A percentile compares a stretch with the other conserved stretches of the same genome.
Conservation (phyloP, 2,329 filamentous ascomycete species). For the Fusarium temperatum region DNA sequence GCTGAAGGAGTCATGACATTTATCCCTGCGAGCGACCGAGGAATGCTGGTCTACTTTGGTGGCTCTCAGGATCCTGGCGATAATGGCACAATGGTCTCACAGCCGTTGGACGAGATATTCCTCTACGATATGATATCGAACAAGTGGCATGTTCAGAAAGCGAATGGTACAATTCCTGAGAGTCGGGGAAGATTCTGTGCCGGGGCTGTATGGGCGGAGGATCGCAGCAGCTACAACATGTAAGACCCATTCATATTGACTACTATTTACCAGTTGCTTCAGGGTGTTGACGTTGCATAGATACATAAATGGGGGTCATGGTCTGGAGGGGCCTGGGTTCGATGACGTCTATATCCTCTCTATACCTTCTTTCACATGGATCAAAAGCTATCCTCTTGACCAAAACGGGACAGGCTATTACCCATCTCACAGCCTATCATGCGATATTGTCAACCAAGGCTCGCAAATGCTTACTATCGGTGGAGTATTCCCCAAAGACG, state of each 20-base stretch:
- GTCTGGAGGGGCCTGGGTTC: neutral
- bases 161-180: neutral
- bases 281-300: neutral
- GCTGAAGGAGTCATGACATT: neutral
- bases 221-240: slow-evolving; percentile 3
- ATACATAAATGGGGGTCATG: neutral
- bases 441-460: neutral
- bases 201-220: neutral
- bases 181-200: neutral
- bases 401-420: neutral
- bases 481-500: neutral
- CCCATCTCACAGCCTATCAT: neutral
- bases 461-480: neutral
- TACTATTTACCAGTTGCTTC: accelerated
- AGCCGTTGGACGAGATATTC: neutral
- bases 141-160: neutral
- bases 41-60: neutral
- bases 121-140: neutral
- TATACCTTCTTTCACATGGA: neutral
- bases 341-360: neutral
- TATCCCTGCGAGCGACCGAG: neutral
- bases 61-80: neutral
- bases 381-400: slow-evolving; percentile 1
- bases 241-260: neutral
- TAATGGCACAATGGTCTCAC: neutral